Conservation (phyloP, 2,329 filamentous ascomycete species). For the Ampelomyces quisqualis region DNA sequence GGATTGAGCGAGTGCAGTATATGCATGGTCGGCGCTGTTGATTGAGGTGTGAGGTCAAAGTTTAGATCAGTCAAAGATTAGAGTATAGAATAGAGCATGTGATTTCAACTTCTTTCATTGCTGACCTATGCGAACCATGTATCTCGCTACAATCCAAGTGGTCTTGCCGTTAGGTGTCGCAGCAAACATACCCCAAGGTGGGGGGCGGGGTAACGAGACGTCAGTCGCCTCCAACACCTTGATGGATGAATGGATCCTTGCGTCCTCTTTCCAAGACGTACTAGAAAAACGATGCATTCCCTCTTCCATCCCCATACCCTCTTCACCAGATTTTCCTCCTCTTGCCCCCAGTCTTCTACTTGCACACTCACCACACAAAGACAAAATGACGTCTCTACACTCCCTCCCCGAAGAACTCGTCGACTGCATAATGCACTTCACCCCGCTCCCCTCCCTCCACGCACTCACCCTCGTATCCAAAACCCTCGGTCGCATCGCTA, state of each 20-base stretch:
- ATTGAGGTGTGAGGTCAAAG: too few relatives aligned
- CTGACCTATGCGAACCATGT: too few relatives aligned
- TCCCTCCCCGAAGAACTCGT: conserved; percentile 19
- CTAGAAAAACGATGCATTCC: background rate
- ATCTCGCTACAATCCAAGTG: too few relatives aligned
- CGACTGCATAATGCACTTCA: conserved; percentile 9
- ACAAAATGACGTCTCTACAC: conserved; percentile 1
- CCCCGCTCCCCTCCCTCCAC: background rate
- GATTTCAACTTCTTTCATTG: too few relatives aligned
- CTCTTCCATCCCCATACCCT: background rate
- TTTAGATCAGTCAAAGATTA: too few relatives aligned
- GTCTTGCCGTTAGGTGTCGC: too few relatives aligned
- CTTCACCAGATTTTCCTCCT: background rate
- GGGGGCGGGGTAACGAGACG: too few relatives aligned
- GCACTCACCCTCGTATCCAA: conserved; percentile 14
- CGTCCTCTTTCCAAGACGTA: background rate
- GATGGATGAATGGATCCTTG: background rate
- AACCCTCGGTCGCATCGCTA: conserved; percentile 15
- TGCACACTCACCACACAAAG: background rate
- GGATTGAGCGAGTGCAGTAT: too few relatives aligned
- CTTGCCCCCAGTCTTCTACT: background rate
- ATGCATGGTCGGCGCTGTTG: too few relatives aligned
- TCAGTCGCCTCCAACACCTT: too few relatives aligned
- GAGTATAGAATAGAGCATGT: too few relatives aligned
- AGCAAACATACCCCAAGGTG: too few relatives aligned